phyloP scores from a whole-genome alignment of 306 rosid species.

The Casuarina glauca region DNA sequence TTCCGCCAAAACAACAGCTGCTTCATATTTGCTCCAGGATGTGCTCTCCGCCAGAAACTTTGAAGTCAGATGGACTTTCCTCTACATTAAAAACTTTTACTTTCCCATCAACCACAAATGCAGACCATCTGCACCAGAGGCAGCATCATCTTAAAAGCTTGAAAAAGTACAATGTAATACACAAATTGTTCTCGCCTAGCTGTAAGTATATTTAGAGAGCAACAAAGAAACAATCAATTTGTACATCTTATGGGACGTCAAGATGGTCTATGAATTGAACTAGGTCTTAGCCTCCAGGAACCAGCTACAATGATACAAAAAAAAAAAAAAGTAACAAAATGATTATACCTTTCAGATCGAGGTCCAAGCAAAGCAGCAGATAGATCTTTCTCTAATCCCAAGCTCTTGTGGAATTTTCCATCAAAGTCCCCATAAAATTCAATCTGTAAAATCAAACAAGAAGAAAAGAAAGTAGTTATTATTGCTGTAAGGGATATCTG shows the following conservation, averaged over 20 bases:
- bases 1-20: slow-evolving; percentile 13
- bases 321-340: neutral
- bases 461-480: neutral
- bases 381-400: slow-evolving; percentile 82
- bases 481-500: slow-evolving; percentile 1
- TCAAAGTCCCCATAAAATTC: slow-evolving; percentile 95
- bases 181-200: neutral
- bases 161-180: neutral
- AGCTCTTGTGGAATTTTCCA: slow-evolving; percentile 87
- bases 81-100: slow-evolving; percentile 75
- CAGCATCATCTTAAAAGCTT: slow-evolving; percentile 19
- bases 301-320: neutral
- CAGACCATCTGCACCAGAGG: slow-evolving; percentile 78
- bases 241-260: neutral
- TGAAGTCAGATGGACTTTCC: slow-evolving; percentile 94
- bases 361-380: slow-evolving; percentile 89
- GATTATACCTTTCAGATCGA: slow-evolving; percentile 70
- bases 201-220: neutral
- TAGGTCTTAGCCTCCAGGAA: slow-evolving; percentile 15
- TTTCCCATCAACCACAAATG: slow-evolving; percentile 84
- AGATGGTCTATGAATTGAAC: neutral
- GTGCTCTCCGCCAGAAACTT: slow-evolving; percentile 84
- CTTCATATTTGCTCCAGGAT: slow-evolving; percentile 79
- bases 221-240: neutral
- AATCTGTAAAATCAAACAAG: slow-evolving; percentile 45